Evolutionary conservation across 2,329 filamentous ascomycete genomes (phyloP).

Genomic region (Monosporascus cannonballus): DNA sequence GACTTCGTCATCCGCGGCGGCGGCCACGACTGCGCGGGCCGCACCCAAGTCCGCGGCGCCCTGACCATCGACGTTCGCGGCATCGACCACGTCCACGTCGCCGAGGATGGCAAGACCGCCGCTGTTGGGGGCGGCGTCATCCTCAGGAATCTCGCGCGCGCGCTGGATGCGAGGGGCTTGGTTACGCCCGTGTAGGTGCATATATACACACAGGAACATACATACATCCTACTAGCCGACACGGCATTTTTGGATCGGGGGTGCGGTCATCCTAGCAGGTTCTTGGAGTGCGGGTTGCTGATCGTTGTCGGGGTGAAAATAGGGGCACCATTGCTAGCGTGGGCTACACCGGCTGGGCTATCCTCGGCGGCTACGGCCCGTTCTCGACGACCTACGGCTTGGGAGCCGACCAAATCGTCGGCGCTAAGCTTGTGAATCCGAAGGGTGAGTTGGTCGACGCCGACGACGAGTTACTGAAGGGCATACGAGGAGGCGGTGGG

Average conservation of each 20-base stretch:
- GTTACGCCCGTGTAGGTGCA: slow-evolving; percentile 19
- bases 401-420: slow-evolving; percentile 31
- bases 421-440: slow-evolving; percentile 31
- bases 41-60: slow-evolving; percentile 23
- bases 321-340: slow-evolving; percentile 20
- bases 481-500: slow-evolving; percentile 33
- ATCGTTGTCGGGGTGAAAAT: neutral
- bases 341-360: slow-evolving; percentile 29
- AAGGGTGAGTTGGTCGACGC: slow-evolving; percentile 31
- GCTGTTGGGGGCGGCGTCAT: slow-evolving; percentile 31
- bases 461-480: slow-evolving; percentile 29
- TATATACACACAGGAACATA: neutral
- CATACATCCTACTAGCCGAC: too few relatives aligned
- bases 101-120: slow-evolving; percentile 21
- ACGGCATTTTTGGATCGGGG: too few relatives aligned
- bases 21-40: slow-evolving; percentile 30
- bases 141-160: slow-evolving; percentile 18
- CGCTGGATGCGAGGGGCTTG: slow-evolving; percentile 23
- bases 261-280: too few relatives aligned
- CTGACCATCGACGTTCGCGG: slow-evolving; percentile 33
- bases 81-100: slow-evolving; percentile 25
- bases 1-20: slow-evolving; percentile 25
- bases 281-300: too few relatives aligned
- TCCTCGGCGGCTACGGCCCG: slow-evolving; percentile 28
- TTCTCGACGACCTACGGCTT: slow-evolving; percentile 26